Percentiles rank a stretch among this genome's conserved stretches.
These are phyloP conservation scores for Cladorrhinum sp. DNA, from an alignment of 2,329 filamentous ascomycete species.

Conservation along the genomic window DNA sequence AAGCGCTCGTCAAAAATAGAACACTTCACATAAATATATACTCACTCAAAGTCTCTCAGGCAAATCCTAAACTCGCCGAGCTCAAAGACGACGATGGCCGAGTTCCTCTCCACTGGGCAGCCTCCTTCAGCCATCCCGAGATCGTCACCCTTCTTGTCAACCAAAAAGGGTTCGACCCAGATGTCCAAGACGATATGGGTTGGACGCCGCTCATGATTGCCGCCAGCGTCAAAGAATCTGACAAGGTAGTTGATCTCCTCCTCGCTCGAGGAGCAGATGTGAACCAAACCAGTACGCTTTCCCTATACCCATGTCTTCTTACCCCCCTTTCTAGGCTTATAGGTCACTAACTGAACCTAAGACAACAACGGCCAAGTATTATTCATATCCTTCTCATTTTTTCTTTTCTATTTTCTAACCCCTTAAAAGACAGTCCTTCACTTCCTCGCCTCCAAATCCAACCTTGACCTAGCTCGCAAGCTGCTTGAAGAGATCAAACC, in stretches of 20 bases:
- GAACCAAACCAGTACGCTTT: conserved; percentile 63
- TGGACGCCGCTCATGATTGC: conserved; percentile 88
- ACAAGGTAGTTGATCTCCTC: conserved; percentile 65
- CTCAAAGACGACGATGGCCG: conserved; percentile 81
- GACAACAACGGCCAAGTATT: conserved; percentile 59
- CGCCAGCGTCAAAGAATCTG: conserved; percentile 68
- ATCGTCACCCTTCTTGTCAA: conserved; percentile 72
- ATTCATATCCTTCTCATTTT: not conserved
- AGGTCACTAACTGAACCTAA: conserved; percentile 32
- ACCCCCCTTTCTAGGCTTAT: not conserved
- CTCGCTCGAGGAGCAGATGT: conserved; percentile 68
- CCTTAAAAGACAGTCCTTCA: conserved; percentile 74
- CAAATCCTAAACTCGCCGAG: conserved; percentile 73
- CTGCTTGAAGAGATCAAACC: conserved; percentile 66
- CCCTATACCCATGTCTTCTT: not conserved
- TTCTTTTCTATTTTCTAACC: not conserved
- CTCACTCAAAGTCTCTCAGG: conserved; percentile 42
- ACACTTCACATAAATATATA: not conserved
- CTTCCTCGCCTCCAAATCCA: conserved; percentile 86
- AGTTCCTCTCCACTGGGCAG: conserved; percentile 90
- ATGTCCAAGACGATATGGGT: conserved; percentile 75
- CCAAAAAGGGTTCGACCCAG: conserved; percentile 73
- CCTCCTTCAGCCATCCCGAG: conserved; percentile 73
- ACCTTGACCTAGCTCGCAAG: conserved; percentile 74
- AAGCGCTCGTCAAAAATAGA: conserved; percentile 28